A percentile compares a stretch with the other conserved stretches of the same genome.
These are phyloP conservation scores for Fusarium praegraminearum DNA, from an alignment of 2,329 filamentous ascomycete genomes.

Conservation along the genomic window DNA sequence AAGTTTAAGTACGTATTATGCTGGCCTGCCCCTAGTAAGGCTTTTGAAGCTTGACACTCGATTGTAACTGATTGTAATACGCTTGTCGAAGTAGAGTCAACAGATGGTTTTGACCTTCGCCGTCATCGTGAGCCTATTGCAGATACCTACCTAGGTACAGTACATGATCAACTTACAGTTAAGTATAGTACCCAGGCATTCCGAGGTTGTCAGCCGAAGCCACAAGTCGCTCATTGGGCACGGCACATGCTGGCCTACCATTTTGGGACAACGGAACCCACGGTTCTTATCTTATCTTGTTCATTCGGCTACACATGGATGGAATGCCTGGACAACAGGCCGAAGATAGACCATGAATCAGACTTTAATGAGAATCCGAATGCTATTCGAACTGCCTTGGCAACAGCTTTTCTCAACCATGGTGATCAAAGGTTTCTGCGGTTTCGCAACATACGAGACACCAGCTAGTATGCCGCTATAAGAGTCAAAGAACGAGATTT, in stretches of 20 bases:
- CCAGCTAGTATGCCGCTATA: background rate
- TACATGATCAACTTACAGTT: background rate
- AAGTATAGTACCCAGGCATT: background rate
- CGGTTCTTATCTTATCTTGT: conserved; percentile 21
- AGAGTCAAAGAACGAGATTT: background rate
- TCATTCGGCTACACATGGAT: background rate
- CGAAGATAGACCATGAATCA: background rate
- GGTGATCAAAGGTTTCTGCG: background rate
- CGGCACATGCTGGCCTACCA: conserved; percentile 26
- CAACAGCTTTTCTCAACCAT: background rate
- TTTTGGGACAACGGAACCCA: conserved; percentile 24
- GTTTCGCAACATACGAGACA: background rate
- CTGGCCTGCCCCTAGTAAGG: background rate
- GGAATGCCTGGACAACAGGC: background rate
- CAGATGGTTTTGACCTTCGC: background rate
- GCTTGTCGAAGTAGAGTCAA: background rate
- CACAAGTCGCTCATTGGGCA: conserved; percentile 33
- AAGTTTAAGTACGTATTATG: background rate
- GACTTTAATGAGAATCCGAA: background rate
- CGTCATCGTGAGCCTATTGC: background rate
- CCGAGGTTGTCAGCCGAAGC: conserved; percentile 30
- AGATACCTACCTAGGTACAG: background rate
- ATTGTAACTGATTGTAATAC: background rate
- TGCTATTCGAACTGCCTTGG: background rate
- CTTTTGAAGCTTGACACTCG: background rate